Evolutionary conservation across 208 protist species (phyloP).

Genomic region (Trypanosoma cruzi): DNA sequence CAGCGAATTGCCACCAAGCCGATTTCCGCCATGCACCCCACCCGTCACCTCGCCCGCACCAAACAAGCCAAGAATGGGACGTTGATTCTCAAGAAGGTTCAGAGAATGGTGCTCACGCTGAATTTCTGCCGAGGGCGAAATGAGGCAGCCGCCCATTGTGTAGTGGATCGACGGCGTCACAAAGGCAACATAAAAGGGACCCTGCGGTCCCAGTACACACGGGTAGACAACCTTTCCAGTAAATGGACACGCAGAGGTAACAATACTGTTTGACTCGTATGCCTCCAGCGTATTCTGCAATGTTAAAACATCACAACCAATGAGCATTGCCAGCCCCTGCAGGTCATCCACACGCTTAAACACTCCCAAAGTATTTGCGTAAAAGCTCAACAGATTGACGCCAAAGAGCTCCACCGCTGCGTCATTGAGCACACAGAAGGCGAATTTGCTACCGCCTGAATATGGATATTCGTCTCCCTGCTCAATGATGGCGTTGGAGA

Average conservation of each 20-base stretch:
- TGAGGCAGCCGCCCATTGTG: conserved; percentile 95
- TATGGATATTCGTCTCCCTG: conserved; percentile 69
- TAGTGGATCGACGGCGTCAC: conserved; percentile 97
- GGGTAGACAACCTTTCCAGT: conserved; percentile 89
- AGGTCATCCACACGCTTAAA: conserved; percentile 51
- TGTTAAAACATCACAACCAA: conserved; percentile 47
- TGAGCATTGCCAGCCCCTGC: conserved; percentile 58
- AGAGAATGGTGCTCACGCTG: conserved; percentile 35
- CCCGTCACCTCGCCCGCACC: conserved; percentile 97
- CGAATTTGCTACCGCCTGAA: conserved; percentile 61
- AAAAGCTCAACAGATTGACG: conserved; percentile 72
- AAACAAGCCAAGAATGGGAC: conserved; percentile 91
- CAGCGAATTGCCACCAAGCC: conserved; percentile 97
- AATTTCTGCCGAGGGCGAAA: conserved; percentile 85
- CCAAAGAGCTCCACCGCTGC: conserved; percentile 77
- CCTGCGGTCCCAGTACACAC: conserved; percentile 55
- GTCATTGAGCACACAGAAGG: conserved; percentile 89
- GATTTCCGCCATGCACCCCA: conserved; percentile 96
- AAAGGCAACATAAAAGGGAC: conserved; percentile 80
- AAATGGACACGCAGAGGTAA: conserved; percentile 36
- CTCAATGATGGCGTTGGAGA: conserved; percentile 90
- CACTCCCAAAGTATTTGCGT: conserved; percentile 72
- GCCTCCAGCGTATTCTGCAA: conserved; percentile 50
- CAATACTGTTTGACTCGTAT: conserved; percentile 56
- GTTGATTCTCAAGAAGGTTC: conserved; percentile 37